A percentile compares a stretch with the other conserved stretches of the same genome.
phyloP scores from a whole-genome alignment of 345 rosid genomes.

The Bretschneidera sinensis region DNA sequence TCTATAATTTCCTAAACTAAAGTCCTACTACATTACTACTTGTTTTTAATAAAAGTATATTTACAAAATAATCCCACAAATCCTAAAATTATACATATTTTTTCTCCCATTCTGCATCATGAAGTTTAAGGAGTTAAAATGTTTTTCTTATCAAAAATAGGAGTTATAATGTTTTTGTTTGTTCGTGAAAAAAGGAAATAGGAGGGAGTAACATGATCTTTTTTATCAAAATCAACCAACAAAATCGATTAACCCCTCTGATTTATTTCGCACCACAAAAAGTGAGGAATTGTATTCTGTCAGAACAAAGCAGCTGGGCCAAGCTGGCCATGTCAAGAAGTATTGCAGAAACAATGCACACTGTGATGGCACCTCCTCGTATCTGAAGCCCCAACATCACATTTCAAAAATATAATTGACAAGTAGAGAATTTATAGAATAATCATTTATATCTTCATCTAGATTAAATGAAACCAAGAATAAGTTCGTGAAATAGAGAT shows the following conservation, averaged over 20 bases:
- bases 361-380: not conserved
- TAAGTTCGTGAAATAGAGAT: not conserved
- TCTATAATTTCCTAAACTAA: too few species aligned
- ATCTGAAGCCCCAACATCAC: not conserved
- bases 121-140: too few species aligned
- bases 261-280: not conserved
- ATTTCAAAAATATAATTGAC: not conserved
- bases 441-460: not conserved
- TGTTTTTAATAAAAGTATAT: too few species aligned
- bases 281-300: not conserved
- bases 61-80: too few species aligned
- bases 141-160: too few species aligned
- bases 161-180: too few species aligned
- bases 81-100: too few species aligned
- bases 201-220: not conserved
- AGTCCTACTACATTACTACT: too few species aligned
- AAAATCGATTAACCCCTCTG: not conserved
- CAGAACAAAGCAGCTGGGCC: not conserved
- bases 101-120: too few species aligned
- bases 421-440: conserved; percentile 3
- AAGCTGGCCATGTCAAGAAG: not conserved
- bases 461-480: not conserved
- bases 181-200: not conserved
- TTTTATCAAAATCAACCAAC: not conserved
- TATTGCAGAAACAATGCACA: too few species aligned